phyloP scores from a whole-genome alignment of 2,329 filamentous ascomycete genomes.

The Cladosporium austrohemisphaericum region DNA sequence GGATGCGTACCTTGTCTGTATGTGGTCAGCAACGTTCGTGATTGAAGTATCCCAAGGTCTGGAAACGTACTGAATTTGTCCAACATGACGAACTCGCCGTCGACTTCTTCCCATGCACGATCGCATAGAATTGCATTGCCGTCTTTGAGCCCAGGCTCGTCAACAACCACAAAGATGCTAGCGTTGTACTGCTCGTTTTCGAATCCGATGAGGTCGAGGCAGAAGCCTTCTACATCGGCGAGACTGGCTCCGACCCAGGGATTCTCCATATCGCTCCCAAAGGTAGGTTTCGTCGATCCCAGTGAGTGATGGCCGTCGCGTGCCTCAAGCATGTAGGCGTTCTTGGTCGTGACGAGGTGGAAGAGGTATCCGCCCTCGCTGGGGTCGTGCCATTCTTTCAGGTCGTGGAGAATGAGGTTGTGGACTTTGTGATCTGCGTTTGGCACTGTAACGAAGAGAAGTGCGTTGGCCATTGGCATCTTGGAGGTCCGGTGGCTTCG shows the following conservation, averaged over 20 bases:
- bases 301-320: background rate
- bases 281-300: background rate
- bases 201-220: slow-evolving; percentile 5
- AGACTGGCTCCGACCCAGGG: slow-evolving; percentile 16
- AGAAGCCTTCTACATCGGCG: slow-evolving; percentile 18
- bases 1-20: no score
- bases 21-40: no score
- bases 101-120: slow-evolving; percentile 6
- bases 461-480: background rate
- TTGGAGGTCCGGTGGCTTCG: no score
- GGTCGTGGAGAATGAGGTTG: slow-evolving; percentile 19
- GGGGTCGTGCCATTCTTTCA: slow-evolving; percentile 17
- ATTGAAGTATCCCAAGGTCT: slow-evolving; percentile 17
- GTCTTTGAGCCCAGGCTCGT: slow-evolving; percentile 14
- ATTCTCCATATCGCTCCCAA: slow-evolving; percentile 14
- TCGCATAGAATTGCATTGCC: slow-evolving; percentile 15
- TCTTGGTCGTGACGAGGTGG: slow-evolving; percentile 16
- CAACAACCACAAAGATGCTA: slow-evolving; percentile 15
- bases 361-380: slow-evolving; percentile 9
- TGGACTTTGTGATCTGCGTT: slow-evolving; percentile 16
- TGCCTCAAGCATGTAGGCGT: slow-evolving; percentile 13
- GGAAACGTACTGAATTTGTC: slow-evolving; percentile 17
- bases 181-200: background rate
- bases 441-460: slow-evolving; percentile 20
- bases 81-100: background rate